A percentile compares a stretch with the other conserved stretches of the same genome.
These are phyloP conservation scores for Penicillium palitans DNA, from an alignment of 2,329 filamentous ascomycete species.

Conservation along the genomic window DNA sequence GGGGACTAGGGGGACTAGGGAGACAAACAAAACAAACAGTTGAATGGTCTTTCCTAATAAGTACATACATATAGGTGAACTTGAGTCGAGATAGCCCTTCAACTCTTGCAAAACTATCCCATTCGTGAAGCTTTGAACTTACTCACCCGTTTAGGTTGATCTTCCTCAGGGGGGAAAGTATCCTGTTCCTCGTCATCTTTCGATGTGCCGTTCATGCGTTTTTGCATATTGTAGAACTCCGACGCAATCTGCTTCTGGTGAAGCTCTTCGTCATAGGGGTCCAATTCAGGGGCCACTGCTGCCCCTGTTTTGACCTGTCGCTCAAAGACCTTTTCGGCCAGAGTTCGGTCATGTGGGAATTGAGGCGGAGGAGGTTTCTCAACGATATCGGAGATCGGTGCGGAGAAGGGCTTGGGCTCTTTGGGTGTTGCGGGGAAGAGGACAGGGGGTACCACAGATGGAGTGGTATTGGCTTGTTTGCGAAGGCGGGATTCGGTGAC, in stretches of 20 bases:
- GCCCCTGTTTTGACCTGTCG: conserved; percentile 42
- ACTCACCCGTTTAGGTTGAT: conserved; percentile 47
- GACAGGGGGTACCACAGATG: conserved; percentile 30
- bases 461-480: conserved; percentile 24
- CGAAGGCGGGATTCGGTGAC: conserved; percentile 22
- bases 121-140: conserved; percentile 51
- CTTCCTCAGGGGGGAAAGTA: conserved; percentile 67
- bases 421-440: conserved; percentile 42
- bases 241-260: conserved; percentile 75
- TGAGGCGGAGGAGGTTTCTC: conserved; percentile 28
- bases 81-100: neutral
- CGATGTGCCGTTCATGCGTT: conserved; percentile 74
- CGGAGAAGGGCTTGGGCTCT: conserved; percentile 42
- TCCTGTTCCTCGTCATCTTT: conserved; percentile 67
- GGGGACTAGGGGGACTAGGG: neutral
- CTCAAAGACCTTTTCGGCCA: conserved; percentile 62
- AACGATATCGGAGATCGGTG: conserved; percentile 32
- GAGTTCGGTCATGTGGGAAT: conserved; percentile 49
- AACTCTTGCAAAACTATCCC: conserved; percentile 23
- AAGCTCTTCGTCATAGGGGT: conserved; percentile 71
- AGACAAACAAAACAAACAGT: conserved; percentile 9
- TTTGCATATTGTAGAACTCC: conserved; percentile 81
- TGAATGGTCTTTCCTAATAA: neutral
- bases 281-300: conserved; percentile 49
- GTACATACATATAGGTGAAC: neutral